phyloP scores from a whole-genome alignment of 768 basidiomycete genomes.

The Mycena kentingensis region DNA sequence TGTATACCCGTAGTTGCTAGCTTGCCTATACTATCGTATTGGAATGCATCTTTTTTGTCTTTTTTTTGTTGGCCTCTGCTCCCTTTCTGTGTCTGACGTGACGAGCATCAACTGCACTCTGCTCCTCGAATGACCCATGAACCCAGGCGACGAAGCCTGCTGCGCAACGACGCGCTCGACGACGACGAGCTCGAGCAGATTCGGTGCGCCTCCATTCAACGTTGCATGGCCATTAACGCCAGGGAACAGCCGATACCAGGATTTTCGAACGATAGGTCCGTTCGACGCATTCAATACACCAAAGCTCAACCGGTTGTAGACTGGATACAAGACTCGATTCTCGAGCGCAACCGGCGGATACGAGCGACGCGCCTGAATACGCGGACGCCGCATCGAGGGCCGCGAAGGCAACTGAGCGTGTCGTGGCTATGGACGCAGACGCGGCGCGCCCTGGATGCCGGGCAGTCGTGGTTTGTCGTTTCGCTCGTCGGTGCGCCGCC shows the following conservation, averaged over 20 bases:
- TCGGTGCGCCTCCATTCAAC: slow-evolving; percentile 40
- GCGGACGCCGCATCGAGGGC: slow-evolving; percentile 44
- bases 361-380: slow-evolving; percentile 56
- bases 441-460: slow-evolving; percentile 61
- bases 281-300: not conserved
- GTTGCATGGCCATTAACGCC: not conserved
- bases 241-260: slow-evolving; percentile 77
- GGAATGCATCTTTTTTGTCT: too few species aligned
- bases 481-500: slow-evolving; percentile 77
- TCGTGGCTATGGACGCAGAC: slow-evolving; percentile 65
- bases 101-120: not conserved
- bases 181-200: slow-evolving; percentile 71
- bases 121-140: slow-evolving; percentile 19
- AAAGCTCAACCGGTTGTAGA: slow-evolving; percentile 49
- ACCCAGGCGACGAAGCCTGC: slow-evolving; percentile 12
- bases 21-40: slow-evolving; percentile 12
- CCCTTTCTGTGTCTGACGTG: too few species aligned
- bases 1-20: slow-evolving; percentile 16
- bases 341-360: slow-evolving; percentile 81
- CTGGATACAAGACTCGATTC: slow-evolving; percentile 95
- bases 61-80: too few species aligned
- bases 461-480: slow-evolving; percentile 92
- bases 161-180: slow-evolving; percentile 54
- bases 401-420: slow-evolving; percentile 52
- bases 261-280: slow-evolving; percentile 92